Evolutionary conservation across 2,329 filamentous ascomycete genomes (phyloP), one percentile per base, ranked within the genome.

Genomic region (Ascochyta koolunga): DNA sequence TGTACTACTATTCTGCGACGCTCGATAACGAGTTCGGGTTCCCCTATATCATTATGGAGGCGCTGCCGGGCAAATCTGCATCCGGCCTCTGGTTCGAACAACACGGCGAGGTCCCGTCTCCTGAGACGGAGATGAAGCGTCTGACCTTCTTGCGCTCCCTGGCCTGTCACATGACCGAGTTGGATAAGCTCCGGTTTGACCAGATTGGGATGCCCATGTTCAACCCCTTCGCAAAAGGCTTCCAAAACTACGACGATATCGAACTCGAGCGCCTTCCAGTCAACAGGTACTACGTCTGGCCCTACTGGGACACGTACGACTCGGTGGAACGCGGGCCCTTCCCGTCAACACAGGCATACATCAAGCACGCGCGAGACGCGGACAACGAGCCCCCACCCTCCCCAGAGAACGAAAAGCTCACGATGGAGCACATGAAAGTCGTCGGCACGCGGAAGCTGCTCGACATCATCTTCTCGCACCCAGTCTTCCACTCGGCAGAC

Each of bases 41-140:
- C 13, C 64, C 66, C 2, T 67, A 59, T 40, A 59, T 66, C 15
- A 38, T 67, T n/a, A 61, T 64, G 60, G 44, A 45, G 1, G 41
- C 40, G 21, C 24, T 65, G 1, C 10, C 51, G 1, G 64, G 66
- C 4, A 39, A 42, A 9, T 27, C 47, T 2, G 53, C 60, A 7
- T 19, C 3, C 15, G 18, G 55, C 6, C 33, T 66, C 7, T 67
- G 61, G 60, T 55, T 35, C 39, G 45, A 54, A 2, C 15, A 54
- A 18, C 16, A 40, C 9, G n/a, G 45, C 9, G 38, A 41, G 8
- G 16, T n/a, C 9, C 25, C 49, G 2, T 25, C 40, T 2, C 15
- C 19, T 1, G 41, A 49, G 21, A 48, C 27, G 1, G 46, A 50
- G 13, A 13, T 40, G 31, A 53, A 57, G 37, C 58, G 61, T 1